Evolutionary conservation across 2,329 filamentous ascomycete genomes (phyloP).

Genomic region (Xylaria sp.): DNA sequence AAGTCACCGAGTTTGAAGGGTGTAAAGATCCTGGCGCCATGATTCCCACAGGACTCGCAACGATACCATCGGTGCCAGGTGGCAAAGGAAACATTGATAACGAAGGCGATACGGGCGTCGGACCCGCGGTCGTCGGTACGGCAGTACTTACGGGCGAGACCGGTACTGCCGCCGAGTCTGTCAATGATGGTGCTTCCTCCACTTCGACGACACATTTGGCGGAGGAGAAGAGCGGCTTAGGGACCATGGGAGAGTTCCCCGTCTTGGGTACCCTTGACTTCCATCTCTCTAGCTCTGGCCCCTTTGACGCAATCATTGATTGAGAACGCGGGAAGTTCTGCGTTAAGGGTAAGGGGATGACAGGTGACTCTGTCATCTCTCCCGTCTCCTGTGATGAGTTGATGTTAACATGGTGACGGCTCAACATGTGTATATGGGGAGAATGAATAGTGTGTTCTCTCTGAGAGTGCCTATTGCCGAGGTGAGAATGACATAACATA

Average conservation of each 20-base stretch:
- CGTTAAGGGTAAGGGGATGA: slow-evolving; percentile 15
- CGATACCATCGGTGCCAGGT: slow-evolving; percentile 1
- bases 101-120: slow-evolving; percentile 23
- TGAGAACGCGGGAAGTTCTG: slow-evolving; percentile 11
- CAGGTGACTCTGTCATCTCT: slow-evolving; percentile 27
- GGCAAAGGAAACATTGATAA: slow-evolving; percentile 29
- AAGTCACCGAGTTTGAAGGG: slow-evolving; percentile 15
- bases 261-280: slow-evolving; percentile 18
- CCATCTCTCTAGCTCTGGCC: slow-evolving; percentile 15
- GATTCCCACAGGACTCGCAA: slow-evolving; percentile 13
- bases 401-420: slow-evolving; percentile 13
- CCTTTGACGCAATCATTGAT: neutral
- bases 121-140: neutral
- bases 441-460: neutral
- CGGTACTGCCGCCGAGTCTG: neutral
- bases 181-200: neutral
- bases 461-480: neutral
- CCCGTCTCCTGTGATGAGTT: slow-evolving; percentile 17
- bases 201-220: slow-evolving; percentile 10
- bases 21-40: slow-evolving; percentile 5
- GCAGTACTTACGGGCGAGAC: neutral
- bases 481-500: slow-evolving; percentile 18
- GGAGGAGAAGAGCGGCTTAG: slow-evolving; percentile 25
- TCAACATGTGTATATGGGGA: neutral
- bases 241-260: slow-evolving; percentile 11